Conservation (phyloP, 192 early-diverging fungal genomes). For the Funneliformis geosporum region DNA sequence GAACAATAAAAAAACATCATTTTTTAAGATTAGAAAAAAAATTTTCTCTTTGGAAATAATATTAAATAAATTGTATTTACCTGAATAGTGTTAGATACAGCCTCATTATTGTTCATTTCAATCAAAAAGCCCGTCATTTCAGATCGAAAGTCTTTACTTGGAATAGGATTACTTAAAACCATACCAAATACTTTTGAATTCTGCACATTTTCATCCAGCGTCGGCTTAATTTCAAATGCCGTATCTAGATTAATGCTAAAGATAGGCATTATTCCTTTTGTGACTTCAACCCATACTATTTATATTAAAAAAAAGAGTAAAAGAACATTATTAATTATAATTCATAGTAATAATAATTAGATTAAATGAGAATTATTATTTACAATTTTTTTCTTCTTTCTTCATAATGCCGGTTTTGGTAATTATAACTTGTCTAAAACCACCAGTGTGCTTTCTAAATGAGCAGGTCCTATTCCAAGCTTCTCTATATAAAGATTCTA, state of each 20-base stretch:
- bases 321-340: not conserved
- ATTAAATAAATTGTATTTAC: not conserved
- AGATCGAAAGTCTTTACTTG: not conserved
- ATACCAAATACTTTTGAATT: slow-evolving; percentile 18
- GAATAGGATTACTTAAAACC: slow-evolving; percentile 24
- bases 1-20: not conserved
- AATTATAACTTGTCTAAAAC: not conserved
- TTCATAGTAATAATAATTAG: not conserved
- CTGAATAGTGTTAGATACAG: slow-evolving; percentile 15
- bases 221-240: not conserved
- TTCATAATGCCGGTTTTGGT: slow-evolving; percentile 3
- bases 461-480: not conserved
- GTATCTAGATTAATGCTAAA: slow-evolving; percentile 12
- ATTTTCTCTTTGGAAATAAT: no score
- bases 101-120: not conserved
- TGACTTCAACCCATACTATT: slow-evolving; percentile 17
- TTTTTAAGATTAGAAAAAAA: not conserved
- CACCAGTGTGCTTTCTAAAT: not conserved
- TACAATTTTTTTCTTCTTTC: slow-evolving; percentile 19
- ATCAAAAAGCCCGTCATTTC: slow-evolving; percentile 6
- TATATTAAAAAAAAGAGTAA: not conserved
- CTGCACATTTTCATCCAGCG: not conserved
- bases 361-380: not conserved
- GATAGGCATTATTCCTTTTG: not conserved
- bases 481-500: not conserved